Evolutionary conservation across 768 basidiomycete species (phyloP).

Genomic region (Stropharia rugosoannulata): DNA sequence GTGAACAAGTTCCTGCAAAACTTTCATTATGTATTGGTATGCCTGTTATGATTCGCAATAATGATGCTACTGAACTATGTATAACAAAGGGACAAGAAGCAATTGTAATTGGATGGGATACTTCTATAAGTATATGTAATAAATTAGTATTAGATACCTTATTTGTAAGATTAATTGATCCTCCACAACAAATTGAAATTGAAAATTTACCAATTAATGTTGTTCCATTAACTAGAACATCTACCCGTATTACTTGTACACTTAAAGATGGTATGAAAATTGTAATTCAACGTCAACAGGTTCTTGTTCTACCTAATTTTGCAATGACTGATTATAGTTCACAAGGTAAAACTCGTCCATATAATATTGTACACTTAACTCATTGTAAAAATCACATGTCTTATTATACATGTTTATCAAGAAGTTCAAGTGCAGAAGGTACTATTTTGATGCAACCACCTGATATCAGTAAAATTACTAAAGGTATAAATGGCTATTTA

Average conservation of each 20-base stretch:
- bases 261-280: conserved; percentile 12
- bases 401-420: conserved; percentile 26
- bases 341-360: conserved; percentile 22
- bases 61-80: conserved; percentile 31
- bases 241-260: conserved; percentile 8
- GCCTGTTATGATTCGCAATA: conserved; percentile 31
- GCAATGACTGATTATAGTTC: conserved; percentile 28
- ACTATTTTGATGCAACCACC: conserved; percentile 27
- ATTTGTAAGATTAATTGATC: no score
- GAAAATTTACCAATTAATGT: conserved; percentile 29
- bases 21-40: conserved; percentile 28
- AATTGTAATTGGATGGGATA: conserved; percentile 29
- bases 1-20: conserved; percentile 22
- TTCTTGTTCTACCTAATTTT: conserved; percentile 27
- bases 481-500: conserved; percentile 12
- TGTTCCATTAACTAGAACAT: conserved; percentile 22
- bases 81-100: conserved; percentile 36
- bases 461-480: conserved; percentile 16
- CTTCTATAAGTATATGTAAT: no score
- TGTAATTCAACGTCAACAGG: conserved; percentile 18
- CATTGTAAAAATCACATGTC: conserved; percentile 15
- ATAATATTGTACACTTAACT: conserved; percentile 26
- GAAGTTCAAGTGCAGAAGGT: conserved; percentile 22
- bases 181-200: no score
- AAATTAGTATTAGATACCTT: no score